phyloP scores from a whole-genome alignment of 2,329 filamentous ascomycete genomes.

The Paraphoma sp. region DNA sequence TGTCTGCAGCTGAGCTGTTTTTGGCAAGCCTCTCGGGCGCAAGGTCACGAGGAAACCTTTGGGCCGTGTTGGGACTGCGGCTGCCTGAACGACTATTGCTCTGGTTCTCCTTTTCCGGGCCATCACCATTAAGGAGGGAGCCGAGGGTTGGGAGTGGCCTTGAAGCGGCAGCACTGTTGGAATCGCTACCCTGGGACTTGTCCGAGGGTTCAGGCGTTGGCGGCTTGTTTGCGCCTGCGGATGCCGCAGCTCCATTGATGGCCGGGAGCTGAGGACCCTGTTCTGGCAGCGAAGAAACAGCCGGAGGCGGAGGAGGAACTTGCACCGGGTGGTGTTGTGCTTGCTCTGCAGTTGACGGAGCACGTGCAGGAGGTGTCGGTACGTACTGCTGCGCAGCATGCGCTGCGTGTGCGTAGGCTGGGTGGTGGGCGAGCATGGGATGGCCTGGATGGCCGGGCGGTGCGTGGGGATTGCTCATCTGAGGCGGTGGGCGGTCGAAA shows the following conservation, averaged over 20 bases:
- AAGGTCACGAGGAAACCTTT: conserved; percentile 38
- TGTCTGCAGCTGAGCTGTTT: conserved; percentile 41
- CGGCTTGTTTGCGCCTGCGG: conserved; percentile 33
- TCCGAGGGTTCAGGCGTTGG: conserved; percentile 39
- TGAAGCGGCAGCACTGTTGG: conserved; percentile 26
- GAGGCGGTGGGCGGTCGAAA: conserved; percentile 48
- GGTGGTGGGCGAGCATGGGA: conserved; percentile 35
- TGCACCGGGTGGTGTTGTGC: conserved; percentile 49
- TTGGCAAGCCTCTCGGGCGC: conserved; percentile 39
- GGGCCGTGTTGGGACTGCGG: conserved; percentile 47
- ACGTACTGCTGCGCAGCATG: conserved; percentile 44
- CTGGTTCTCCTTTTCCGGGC: conserved; percentile 36
- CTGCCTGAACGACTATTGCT: conserved; percentile 50
- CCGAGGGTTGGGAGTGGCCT: conserved; percentile 56
- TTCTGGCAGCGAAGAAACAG: conserved; percentile 32
- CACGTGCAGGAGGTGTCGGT: conserved; percentile 47
- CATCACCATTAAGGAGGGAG: conserved; percentile 42
- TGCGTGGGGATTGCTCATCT: conserved; percentile 48
- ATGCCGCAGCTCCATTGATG: conserved; percentile 35
- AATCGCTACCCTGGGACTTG: conserved; percentile 53
- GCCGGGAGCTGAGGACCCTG: conserved; percentile 46
- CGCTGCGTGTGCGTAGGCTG: conserved; percentile 35
- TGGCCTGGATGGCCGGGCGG: conserved; percentile 31
- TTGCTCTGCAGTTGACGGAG: conserved; percentile 50
- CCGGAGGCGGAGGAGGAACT: conserved; percentile 25